Percentiles rank a stretch among this genome's conserved stretches.
phyloP scores from a whole-genome alignment of 768 basidiomycete species.

The Boletales sp. region DNA sequence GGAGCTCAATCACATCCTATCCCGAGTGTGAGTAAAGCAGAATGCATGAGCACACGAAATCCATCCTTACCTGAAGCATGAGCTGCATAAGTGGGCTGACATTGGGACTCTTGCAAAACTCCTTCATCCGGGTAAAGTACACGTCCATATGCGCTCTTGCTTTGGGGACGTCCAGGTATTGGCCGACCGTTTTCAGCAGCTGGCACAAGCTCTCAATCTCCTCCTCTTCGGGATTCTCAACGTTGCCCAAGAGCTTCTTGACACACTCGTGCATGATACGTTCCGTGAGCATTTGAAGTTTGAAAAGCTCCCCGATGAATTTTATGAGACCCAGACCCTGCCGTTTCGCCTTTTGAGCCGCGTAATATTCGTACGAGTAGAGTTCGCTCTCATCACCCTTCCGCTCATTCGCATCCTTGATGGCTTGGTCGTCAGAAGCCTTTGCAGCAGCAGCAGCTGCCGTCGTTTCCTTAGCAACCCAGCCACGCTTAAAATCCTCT shows the following conservation, averaged over 20 bases:
- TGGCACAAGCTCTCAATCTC: conserved; percentile 97
- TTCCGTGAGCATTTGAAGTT: conserved; percentile 97
- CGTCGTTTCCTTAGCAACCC: conserved; percentile 84
- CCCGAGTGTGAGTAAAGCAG: background rate
- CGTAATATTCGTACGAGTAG: conserved; percentile 95
- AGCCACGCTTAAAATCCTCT: conserved; percentile 95
- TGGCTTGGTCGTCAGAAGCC: conserved; percentile 80
- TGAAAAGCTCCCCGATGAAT: conserved; percentile 98
- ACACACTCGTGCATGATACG: conserved; percentile 99
- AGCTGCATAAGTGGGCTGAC: conserved; percentile 88
- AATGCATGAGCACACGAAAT: background rate
- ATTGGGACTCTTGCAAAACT: conserved; percentile 68
- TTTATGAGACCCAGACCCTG: conserved; percentile 95
- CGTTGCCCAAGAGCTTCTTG: conserved; percentile 90
- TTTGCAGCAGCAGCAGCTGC: conserved; percentile 84
- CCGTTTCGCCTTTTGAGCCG: conserved; percentile 94
- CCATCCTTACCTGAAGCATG: conserved; percentile 83
- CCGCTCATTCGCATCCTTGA: conserved; percentile 63
- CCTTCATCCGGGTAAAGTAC: conserved; percentile 89
- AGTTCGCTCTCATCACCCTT: conserved; percentile 61
- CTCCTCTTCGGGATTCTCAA: conserved; percentile 95
- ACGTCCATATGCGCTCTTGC: conserved; percentile 85
- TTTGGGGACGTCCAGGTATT: conserved; percentile 74
- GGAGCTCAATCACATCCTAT: conserved; percentile 89
- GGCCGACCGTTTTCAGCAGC: conserved; percentile 85